A percentile compares a stretch with the other conserved stretches of the same genome.
Conservation (phyloP, 257 asterid species). For the Jasminum sambac region DNA sequence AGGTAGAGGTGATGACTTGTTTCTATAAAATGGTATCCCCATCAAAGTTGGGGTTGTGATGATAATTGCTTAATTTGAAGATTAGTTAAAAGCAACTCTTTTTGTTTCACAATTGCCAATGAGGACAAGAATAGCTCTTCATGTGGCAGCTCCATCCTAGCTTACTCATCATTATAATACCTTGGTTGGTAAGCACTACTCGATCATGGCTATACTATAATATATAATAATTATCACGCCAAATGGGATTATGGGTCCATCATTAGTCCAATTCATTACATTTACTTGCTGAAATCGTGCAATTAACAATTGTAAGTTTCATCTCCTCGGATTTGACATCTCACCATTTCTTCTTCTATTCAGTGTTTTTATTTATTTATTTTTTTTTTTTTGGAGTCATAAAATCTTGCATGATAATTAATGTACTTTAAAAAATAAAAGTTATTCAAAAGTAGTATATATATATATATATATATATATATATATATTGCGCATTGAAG, state of each 20-base stretch:
- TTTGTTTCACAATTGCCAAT: conserved; percentile 5
- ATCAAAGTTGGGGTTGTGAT: conserved; percentile 49
- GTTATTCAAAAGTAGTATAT: too few relatives aligned
- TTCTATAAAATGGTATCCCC: conserved; percentile 49
- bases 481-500: too few relatives aligned
- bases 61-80: conserved; percentile 45
- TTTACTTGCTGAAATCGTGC: background rate
- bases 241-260: conserved; percentile 24
- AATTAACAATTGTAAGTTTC: background rate
- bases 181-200: conserved; percentile 46
- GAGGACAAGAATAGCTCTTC: conserved; percentile 11
- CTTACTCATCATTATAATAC: conserved; percentile 26
- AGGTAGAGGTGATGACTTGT: conserved; percentile 65
- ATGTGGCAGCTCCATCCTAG: conserved; percentile 31
- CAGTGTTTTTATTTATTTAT: too few relatives aligned
- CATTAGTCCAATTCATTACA: conserved; percentile 5
- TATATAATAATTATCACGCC: background rate
- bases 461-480: too few relatives aligned
- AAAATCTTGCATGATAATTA: too few relatives aligned
- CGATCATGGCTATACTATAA: conserved; percentile 17
- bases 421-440: too few relatives aligned
- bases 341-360: conserved; percentile 12
- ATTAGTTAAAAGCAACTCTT: conserved; percentile 25
- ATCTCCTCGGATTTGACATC: conserved; percentile 14
- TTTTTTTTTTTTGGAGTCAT: background rate